Evolutionary conservation across 2,329 filamentous ascomycete genomes (phyloP), one percentile per base, ranked within the genome.

Genomic region (Colletotrichum phormii): DNA sequence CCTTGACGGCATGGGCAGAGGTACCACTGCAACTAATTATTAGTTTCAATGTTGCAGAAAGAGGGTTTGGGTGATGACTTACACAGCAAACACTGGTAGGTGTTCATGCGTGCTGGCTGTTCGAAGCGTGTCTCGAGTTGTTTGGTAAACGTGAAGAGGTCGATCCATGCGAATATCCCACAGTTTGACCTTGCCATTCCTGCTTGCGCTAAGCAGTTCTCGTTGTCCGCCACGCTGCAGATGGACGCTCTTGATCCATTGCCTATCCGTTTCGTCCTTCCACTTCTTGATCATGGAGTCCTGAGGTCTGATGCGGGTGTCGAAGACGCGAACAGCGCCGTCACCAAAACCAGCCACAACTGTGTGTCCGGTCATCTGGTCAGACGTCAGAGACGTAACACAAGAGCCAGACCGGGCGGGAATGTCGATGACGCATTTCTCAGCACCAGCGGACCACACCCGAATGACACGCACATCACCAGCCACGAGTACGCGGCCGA

Each of bases 331-430:
- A 55, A 99, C 92, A 1, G 95, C 95, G 42, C 97, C 97, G 78
- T 99, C 97, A 22, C 97, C 97, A 78, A 98, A 99, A 3, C 97
- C 97, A 53, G 97, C 97, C 12, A 98, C 94, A 78, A 99, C 98
- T 58, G 98, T 91, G 79, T 98, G 95, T 55, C 97, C 97, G 64
- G 97, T 97, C 83, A 99, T 97, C 86, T 98, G 97, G 82, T 99
- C 97, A 18, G 95, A 98, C 3, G 97, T 98, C 75, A 99, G 85
- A 9, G 95, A 97, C 5, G 97, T 99, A 74, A 99, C 97, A 81
- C 96, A 98, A 18, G 95, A 97, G 42, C 95, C 95, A 0, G 96
- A 98, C 42, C 97, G 92, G 12, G 97, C 97, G 42, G 95, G 95
- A 64, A 99, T 98, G 80, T 99, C 97, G 86, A 92, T 94, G 65